Conservation (phyloP, 495 filamentous ascomycete genomes). For the Penicillium chermesinum region DNA sequence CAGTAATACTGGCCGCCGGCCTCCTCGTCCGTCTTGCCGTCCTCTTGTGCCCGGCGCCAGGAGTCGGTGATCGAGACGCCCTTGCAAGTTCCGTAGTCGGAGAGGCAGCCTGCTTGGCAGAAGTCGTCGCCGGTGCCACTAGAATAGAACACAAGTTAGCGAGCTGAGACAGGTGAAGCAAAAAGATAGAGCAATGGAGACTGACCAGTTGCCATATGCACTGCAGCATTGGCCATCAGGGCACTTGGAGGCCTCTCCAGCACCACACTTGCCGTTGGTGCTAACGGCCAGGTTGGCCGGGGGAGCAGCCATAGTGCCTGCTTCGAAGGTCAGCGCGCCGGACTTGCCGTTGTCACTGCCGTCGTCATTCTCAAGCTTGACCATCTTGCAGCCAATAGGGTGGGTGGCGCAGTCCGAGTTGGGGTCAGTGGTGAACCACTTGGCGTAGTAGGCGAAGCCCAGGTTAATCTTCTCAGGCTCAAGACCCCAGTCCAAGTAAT, state of each 20-base stretch:
- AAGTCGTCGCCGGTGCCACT: conserved; percentile 33
- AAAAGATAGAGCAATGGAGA: not conserved
- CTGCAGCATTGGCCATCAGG: conserved; percentile 34
- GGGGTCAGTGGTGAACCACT: conserved; percentile 62
- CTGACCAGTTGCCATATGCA: conserved; percentile 36
- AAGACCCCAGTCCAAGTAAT: conserved; percentile 56
- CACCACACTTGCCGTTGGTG: conserved; percentile 38
- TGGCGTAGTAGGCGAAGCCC: conserved; percentile 70
- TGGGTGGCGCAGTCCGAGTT: conserved; percentile 36
- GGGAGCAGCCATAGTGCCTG: conserved; percentile 42
- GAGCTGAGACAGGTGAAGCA: not conserved
- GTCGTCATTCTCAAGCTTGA: conserved; percentile 57
- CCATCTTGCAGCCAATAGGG: conserved; percentile 59
- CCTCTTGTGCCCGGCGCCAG: conserved; percentile 43
- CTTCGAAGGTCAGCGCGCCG: conserved; percentile 54
- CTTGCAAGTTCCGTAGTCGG: conserved; percentile 42
- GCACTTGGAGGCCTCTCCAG: conserved; percentile 25
- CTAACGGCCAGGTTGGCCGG: conserved; percentile 41
- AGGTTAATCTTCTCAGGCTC: conserved; percentile 58
- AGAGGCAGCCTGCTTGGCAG: conserved; percentile 35
- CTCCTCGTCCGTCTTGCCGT: conserved; percentile 53
- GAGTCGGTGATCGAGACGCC: conserved; percentile 34
- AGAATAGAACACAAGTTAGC: conserved; percentile 3
- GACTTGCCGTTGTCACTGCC: conserved; percentile 61
- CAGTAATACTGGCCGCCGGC: conserved; percentile 66